These are phyloP conservation scores for Globisporangium middletonii DNA, from an alignment of 352 stramenopile genomes.

Conservation along the genomic window DNA sequence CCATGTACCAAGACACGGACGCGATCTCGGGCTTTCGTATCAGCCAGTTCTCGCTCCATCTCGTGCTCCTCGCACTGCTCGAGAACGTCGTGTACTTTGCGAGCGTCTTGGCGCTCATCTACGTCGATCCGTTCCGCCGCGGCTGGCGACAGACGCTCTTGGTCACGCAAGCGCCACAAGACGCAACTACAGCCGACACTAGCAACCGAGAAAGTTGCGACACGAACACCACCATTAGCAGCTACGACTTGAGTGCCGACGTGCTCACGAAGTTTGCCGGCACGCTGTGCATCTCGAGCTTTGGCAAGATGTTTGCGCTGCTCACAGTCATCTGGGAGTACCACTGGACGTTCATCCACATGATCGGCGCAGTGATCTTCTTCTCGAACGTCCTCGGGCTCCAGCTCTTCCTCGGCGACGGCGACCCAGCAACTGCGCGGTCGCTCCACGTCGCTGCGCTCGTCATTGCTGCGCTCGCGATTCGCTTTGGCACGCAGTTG, in stretches of 20 bases:
- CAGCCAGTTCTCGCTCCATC: slow-evolving; percentile 73
- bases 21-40: slow-evolving; percentile 50
- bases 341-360: slow-evolving; percentile 80
- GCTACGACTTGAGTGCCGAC: slow-evolving; percentile 10
- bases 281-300: slow-evolving; percentile 76
- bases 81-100: slow-evolving; percentile 66
- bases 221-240: neutral
- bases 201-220: neutral
- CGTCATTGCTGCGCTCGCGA: slow-evolving; percentile 30
- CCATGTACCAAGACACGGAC: slow-evolving; percentile 43
- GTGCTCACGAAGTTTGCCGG: slow-evolving; percentile 37
- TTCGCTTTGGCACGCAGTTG: slow-evolving; percentile 42
- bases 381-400: slow-evolving; percentile 69
- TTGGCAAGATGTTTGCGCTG: slow-evolving; percentile 80
- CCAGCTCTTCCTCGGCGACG: slow-evolving; percentile 57
- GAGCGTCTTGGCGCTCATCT: slow-evolving; percentile 41
- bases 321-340: slow-evolving; percentile 85
- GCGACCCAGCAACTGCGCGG: slow-evolving; percentile 23
- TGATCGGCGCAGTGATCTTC: slow-evolving; percentile 68
- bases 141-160: slow-evolving; percentile 31
- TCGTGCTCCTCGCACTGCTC: slow-evolving; percentile 60
- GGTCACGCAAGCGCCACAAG: neutral
- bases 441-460: slow-evolving; percentile 33
- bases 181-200: neutral
- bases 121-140: slow-evolving; percentile 42